A percentile compares a stretch with the other conserved stretches of the same genome.
phyloP scores from a whole-genome alignment of 306 rosid species.

The Purshia tridentata region DNA sequence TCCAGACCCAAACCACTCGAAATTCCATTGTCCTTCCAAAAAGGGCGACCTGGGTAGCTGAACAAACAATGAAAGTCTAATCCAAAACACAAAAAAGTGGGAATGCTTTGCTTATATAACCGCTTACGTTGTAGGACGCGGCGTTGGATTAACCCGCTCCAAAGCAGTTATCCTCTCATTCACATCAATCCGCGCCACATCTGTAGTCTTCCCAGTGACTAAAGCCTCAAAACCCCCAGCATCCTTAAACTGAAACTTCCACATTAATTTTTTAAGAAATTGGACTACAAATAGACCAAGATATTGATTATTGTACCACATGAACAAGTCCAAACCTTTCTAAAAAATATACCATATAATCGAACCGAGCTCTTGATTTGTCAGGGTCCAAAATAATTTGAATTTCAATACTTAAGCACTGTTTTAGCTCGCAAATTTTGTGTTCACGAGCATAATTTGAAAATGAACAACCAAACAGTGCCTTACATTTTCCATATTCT shows the following conservation, averaged over 20 bases:
- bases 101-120: constrained; percentile 4
- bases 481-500: neutral
- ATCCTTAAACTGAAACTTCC: constrained; percentile 74
- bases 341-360: neutral
- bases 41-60: constrained; percentile 83
- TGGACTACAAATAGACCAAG: neutral
- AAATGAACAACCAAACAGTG: neutral
- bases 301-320: neutral
- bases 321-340: neutral
- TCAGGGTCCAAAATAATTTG: neutral
- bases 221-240: constrained; percentile 90
- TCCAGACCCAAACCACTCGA: constrained; percentile 90
- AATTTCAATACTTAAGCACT: neutral
- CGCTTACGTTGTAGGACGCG: constrained; percentile 92
- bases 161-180: constrained; percentile 91
- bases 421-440: neutral
- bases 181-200: constrained; percentile 78
- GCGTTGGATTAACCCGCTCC: constrained; percentile 94
- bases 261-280: neutral
- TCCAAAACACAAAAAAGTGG: constrained; percentile 15
- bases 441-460: neutral
- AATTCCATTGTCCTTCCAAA: constrained; percentile 93
- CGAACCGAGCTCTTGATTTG: neutral
- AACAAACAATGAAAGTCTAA: constrained; percentile 41
- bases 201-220: constrained; percentile 80